Evolutionary conservation across 1,139 yeast genomes (phyloP).

Genomic region (Oligophagozyma castellii): DNA sequence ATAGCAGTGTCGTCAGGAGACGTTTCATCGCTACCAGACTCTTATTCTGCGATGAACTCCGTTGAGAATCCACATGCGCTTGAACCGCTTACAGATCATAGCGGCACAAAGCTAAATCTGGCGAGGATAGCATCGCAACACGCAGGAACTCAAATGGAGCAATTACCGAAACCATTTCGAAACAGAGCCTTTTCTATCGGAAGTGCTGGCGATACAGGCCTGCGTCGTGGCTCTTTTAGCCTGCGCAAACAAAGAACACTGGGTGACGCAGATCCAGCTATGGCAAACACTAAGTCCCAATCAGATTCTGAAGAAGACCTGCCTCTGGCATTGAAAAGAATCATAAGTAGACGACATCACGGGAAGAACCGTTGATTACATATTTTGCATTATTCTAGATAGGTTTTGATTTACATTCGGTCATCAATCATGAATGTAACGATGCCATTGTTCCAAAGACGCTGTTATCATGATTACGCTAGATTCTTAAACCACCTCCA

Average conservation of each 20-base stretch:
- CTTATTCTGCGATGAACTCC: conserved; percentile 3
- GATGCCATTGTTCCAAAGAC: too few relatives aligned
- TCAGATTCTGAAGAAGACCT: conserved; percentile 32
- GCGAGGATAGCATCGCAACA: conserved; percentile 22
- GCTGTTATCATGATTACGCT: too few relatives aligned
- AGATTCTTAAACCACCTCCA: too few relatives aligned
- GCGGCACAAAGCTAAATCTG: conserved; percentile 5
- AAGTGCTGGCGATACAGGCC: conserved; percentile 9
- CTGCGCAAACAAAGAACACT: conserved; percentile 18
- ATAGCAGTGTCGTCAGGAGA: conserved; percentile 4
- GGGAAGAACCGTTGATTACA: too few relatives aligned
- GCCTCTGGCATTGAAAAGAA: conserved; percentile 27
- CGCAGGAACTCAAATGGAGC: conserved; percentile 8
- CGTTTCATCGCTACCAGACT: conserved; percentile 5
- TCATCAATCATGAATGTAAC: too few relatives aligned
- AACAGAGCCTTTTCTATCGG: conserved; percentile 26
- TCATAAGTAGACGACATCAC: conserved; percentile 13
- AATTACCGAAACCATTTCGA: conserved; percentile 22
- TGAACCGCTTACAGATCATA: conserved; percentile 1
- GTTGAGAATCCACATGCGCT: conserved; percentile 1
- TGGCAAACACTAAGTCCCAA: conserved; percentile 8
- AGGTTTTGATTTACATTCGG: too few relatives aligned
- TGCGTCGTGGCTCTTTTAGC: too few relatives aligned
- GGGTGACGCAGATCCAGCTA: conserved; percentile 17
- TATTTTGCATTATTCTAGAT: too few relatives aligned